Percentiles rank a stretch among this genome's conserved stretches.
Evolutionary conservation across 2,329 filamentous ascomycete genomes (phyloP).

Genomic region (Pyrenochaeta sp.): DNA sequence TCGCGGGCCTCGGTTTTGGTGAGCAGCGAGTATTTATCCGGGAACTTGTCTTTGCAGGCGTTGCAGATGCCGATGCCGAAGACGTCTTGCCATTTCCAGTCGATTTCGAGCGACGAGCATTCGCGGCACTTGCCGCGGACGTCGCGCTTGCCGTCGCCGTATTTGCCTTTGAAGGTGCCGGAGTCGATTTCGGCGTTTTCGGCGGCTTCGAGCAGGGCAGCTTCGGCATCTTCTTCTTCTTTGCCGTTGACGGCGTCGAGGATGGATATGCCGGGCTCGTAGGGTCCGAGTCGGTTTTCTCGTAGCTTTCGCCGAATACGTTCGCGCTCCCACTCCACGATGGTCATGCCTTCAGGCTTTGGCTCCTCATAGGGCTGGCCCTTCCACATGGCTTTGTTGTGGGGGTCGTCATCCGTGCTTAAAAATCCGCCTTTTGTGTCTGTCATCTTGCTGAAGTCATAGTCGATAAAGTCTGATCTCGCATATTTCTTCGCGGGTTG

Average conservation of each 20-base stretch:
- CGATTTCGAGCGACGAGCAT: slow-evolving; percentile 84
- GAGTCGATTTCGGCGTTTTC: slow-evolving; percentile 51
- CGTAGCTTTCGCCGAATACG: slow-evolving; percentile 77
- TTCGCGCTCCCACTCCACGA: slow-evolving; percentile 88
- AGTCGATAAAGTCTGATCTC: slow-evolving; percentile 82
- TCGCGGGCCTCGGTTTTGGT: slow-evolving; percentile 97
- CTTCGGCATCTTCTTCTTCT: slow-evolving; percentile 40
- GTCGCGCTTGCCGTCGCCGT: slow-evolving; percentile 43
- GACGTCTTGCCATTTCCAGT: slow-evolving; percentile 92
- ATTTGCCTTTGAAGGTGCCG: slow-evolving; percentile 42
- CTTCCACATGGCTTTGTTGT: slow-evolving; percentile 73
- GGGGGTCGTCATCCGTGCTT: slow-evolving; percentile 87
- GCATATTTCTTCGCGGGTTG: slow-evolving; percentile 86
- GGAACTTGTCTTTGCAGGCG: slow-evolving; percentile 84
- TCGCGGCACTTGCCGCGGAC: slow-evolving; percentile 79
- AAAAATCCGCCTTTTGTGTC: slow-evolving; percentile 97
- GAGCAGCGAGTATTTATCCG: slow-evolving; percentile 92
- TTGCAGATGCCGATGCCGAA: slow-evolving; percentile 79
- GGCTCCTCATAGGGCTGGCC: slow-evolving; percentile 58
- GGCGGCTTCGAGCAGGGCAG: slow-evolving; percentile 39
- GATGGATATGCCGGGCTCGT: slow-evolving; percentile 86
- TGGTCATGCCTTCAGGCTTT: slow-evolving; percentile 86
- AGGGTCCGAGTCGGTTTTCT: slow-evolving; percentile 79
- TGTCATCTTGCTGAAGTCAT: slow-evolving; percentile 97
- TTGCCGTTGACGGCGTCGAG: slow-evolving; percentile 59